Percentiles rank a stretch among this genome's conserved stretches.
phyloP scores from a whole-genome alignment of 1,139 yeast species.

The Geotrichum phurueaensis region DNA sequence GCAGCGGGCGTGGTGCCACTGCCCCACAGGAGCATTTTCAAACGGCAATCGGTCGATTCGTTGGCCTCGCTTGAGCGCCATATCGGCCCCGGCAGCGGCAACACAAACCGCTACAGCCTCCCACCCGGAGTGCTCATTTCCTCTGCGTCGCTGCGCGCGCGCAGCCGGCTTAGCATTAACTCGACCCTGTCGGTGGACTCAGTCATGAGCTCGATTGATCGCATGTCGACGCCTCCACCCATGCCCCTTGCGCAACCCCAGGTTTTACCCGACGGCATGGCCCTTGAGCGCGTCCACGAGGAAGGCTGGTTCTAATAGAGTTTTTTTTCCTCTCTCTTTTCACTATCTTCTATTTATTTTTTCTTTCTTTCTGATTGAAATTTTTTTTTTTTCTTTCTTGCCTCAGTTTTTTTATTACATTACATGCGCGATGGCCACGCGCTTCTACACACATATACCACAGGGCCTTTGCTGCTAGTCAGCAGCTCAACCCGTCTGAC shows the following conservation, averaged over 20 bases:
- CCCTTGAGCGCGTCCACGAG: constrained; percentile 9
- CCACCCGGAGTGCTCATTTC: background rate
- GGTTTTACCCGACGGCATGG: background rate
- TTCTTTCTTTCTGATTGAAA: background rate
- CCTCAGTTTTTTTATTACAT: background rate
- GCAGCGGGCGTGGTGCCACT: background rate
- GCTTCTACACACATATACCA: background rate
- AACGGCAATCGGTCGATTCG: constrained; percentile 6
- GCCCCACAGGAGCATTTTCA: background rate
- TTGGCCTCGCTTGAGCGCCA: background rate
- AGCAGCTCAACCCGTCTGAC: too few relatives aligned
- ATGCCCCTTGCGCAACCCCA: background rate
- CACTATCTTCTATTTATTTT: background rate
- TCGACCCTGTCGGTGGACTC: constrained; percentile 10
- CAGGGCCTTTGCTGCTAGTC: too few relatives aligned
- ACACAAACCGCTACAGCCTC: constrained; percentile 8
- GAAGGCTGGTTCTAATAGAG: constrained; percentile 14
- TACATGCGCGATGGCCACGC: background rate
- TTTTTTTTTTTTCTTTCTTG: background rate
- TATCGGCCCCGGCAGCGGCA: background rate
- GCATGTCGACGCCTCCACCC: background rate
- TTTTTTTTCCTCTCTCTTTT: background rate
- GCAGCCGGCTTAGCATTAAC: constrained; percentile 10
- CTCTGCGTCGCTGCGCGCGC: background rate
- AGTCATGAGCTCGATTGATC: background rate